Base-by-base conservation (phyloP, 2,329 filamentous ascomycete genomes). In the Penicillium sp. region DNA sequence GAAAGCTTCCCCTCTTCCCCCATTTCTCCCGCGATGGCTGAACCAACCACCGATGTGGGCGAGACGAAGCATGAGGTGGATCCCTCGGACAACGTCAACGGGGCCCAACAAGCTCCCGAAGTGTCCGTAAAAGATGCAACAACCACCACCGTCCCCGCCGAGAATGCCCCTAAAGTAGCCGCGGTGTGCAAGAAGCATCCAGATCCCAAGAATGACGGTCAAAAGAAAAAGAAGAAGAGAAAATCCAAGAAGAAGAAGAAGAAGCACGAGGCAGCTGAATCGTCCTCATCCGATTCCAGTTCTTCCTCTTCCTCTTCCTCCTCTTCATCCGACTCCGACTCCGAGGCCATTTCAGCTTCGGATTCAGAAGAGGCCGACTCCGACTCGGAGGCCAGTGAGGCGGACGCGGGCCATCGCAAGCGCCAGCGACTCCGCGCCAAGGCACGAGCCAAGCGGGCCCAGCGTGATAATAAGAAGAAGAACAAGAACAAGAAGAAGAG, bases 381-480 rank as follows among this genome's bases (percentile, higher is more conserved):
- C 0, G 68, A 68, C n/a, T 63, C 63, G 1, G 49, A 54, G 12
- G 51, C 61, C n/a, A 69, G 58, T 45, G 71, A 72, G 26, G 71
- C 72, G 4, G 67, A 69, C 40, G 59, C 64, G 4, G 71, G 71
- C 13, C 63, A 65, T 19, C 70, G 72, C 66, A 72, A 59, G 64
- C 74, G 78, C 55, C 69, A 75, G 56, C 79, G 79, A 57, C 69
- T 72, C 63, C 67, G 69, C 58, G 69, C 73, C 55, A 81, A 80
- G 65, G 65, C 70, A 4, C 81, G 75, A 45, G 56, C 71, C 6
- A 78, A 71, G 40, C 75, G 76, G 59, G 61, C 67, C 0, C 62
- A 68, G 35, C 77, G 73, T 47, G 67, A 72, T 28, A 63, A 65
- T 26, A 69, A 65, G 30, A 69, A 65, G 35, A 63, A 66, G n/a